A percentile compares a stretch with the other conserved stretches of the same genome.
phyloP scores from a whole-genome alignment of 148 eudicot species.

The Chenopodium album region DNA sequence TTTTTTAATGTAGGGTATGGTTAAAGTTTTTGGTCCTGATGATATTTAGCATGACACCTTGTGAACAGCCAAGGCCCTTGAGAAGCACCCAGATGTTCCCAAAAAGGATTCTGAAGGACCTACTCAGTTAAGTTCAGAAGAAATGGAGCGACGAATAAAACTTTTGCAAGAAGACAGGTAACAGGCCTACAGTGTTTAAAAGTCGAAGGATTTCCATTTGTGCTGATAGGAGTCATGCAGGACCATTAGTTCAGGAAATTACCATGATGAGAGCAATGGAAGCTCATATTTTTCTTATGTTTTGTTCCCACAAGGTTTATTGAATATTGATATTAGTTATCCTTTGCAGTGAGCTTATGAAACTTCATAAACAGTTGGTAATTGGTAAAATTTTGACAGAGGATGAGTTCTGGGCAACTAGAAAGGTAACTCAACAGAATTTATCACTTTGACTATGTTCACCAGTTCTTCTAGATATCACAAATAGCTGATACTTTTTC shows the following conservation, averaged over 20 bases:
- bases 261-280: neutral
- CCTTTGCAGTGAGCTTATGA: conserved; percentile 77
- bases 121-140: conserved; percentile 56
- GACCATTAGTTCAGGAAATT: neutral
- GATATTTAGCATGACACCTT: conserved; percentile 35
- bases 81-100: conserved; percentile 40
- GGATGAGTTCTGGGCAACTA: conserved; percentile 96
- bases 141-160: conserved; percentile 68
- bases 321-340: conserved; percentile 14
- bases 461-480: neutral
- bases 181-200: conserved; percentile 1
- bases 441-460: neutral
- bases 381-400: conserved; percentile 69
- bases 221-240: neutral
- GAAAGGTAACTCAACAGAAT: conserved; percentile 57
- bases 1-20: conserved; percentile 24
- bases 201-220: neutral
- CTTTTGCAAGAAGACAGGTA: conserved; percentile 78
- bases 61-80: conserved; percentile 66
- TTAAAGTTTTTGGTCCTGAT: conserved; percentile 30
- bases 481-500: neutral
- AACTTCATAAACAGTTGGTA: conserved; percentile 85
- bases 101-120: conserved; percentile 44
- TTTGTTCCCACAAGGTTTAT: conserved; percentile 7
- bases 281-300: neutral